A percentile compares a stretch with the other conserved stretches of the same genome.
Evolutionary conservation across 495 filamentous ascomycete genomes (phyloP).

Genomic region (Penicillium argentinense): DNA sequence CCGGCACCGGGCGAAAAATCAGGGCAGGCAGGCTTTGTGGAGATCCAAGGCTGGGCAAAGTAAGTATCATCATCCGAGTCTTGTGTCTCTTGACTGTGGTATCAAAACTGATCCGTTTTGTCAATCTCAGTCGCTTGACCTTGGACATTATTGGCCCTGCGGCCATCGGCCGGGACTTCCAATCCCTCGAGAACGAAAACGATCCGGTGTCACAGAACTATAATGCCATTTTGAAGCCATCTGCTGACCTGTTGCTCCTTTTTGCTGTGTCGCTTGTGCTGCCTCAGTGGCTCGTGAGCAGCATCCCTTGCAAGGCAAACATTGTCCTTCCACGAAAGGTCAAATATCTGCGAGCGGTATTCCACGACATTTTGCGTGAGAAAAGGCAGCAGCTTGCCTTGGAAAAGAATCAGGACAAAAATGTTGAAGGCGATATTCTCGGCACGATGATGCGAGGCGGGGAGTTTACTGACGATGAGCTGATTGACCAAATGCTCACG

Average conservation of each 20-base stretch:
- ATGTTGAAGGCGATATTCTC: constrained; percentile 71
- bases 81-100: too few species aligned
- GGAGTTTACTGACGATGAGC: constrained; percentile 52
- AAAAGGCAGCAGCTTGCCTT: constrained; percentile 55
- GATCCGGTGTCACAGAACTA: constrained; percentile 70
- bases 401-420: constrained; percentile 55
- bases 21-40: constrained; percentile 51
- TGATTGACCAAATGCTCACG: constrained; percentile 57
- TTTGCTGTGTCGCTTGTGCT: constrained; percentile 46
- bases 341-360: constrained; percentile 58
- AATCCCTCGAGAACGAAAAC: constrained; percentile 61
- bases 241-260: constrained; percentile 45
- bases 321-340: constrained; percentile 56
- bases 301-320: constrained; percentile 69
- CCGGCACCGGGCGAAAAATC: constrained; percentile 41
- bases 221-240: constrained; percentile 51
- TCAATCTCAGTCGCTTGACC: constrained; percentile 55
- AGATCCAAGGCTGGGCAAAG: constrained; percentile 69
- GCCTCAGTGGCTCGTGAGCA: constrained; percentile 46
- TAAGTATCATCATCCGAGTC: too few species aligned
- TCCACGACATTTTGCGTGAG: constrained; percentile 62
- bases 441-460: constrained; percentile 50
- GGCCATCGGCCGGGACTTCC: constrained; percentile 79
- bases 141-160: constrained; percentile 87
- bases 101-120: not conserved